Evolutionary conservation across 192 early-diverging fungal genomes (phyloP).

Genomic region (Coemansia sp.): DNA sequence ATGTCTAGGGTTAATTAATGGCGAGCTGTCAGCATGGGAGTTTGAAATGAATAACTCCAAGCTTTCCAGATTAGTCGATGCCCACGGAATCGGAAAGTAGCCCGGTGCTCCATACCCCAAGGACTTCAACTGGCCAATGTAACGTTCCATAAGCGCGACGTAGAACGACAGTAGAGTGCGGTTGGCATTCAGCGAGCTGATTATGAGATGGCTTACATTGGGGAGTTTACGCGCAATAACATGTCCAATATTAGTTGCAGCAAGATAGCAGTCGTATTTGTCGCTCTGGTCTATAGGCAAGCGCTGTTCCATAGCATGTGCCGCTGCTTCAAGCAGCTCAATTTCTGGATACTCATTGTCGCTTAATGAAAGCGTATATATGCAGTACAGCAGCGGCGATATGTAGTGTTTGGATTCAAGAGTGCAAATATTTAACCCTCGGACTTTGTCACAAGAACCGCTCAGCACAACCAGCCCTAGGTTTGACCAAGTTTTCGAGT

Average conservation of each 20-base stretch:
- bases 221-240: not conserved
- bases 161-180: not conserved
- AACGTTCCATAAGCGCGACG: not conserved
- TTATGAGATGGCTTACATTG: not conserved
- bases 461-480: not conserved
- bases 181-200: not conserved
- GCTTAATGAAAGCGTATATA: not conserved
- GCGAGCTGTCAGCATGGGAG: not conserved
- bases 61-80: not conserved
- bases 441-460: not conserved
- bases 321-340: not conserved
- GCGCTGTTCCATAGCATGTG: conserved; percentile 1
- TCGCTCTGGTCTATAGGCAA: not conserved
- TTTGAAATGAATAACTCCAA: not conserved
- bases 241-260: not conserved
- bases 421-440: not conserved
- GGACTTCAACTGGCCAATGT: not conserved
- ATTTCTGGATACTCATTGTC: not conserved
- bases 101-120: not conserved
- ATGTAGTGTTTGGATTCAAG: not conserved
- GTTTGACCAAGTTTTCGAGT: not conserved
- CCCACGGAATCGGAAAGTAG: not conserved
- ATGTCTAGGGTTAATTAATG: not conserved
- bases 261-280: not conserved
- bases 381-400: not conserved